Evolutionary conservation across 2,329 filamentous ascomycete species (phyloP).

Genomic region (Emergomyces pasteurianus): DNA sequence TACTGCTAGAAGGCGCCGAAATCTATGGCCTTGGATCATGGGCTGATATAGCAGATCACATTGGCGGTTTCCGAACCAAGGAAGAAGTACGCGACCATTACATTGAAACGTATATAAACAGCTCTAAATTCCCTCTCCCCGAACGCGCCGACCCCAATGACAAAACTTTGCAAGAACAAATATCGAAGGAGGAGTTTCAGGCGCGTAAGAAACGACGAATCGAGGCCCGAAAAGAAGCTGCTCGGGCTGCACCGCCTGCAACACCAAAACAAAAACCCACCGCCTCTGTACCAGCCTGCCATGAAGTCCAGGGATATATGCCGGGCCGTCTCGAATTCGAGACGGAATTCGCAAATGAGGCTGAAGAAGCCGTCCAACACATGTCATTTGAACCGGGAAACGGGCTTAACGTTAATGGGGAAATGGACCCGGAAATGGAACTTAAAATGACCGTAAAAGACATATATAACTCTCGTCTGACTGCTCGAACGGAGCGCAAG

Average conservation of each 20-base stretch:
- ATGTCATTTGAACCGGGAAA: slow-evolving; percentile 98
- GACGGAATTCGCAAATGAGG: slow-evolving; percentile 94
- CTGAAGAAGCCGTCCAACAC: slow-evolving; percentile 92
- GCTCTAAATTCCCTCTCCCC: slow-evolving; percentile 72
- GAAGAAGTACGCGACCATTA: slow-evolving; percentile 96
- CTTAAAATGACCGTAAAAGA: slow-evolving; percentile 97
- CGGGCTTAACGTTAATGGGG: slow-evolving; percentile 76
- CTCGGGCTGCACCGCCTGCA: slow-evolving; percentile 69
- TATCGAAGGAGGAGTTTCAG: slow-evolving; percentile 88
- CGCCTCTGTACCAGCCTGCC: slow-evolving; percentile 85
- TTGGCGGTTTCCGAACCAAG: slow-evolving; percentile 85
- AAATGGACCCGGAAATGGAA: slow-evolving; percentile 90
- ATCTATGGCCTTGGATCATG: slow-evolving; percentile 94
- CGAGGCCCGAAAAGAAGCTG: slow-evolving; percentile 77
- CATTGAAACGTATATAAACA: slow-evolving; percentile 74
- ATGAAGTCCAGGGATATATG: slow-evolving; percentile 98
- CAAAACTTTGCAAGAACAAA: slow-evolving; percentile 61
- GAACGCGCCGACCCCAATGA: slow-evolving; percentile 75
- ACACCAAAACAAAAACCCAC: slow-evolving; percentile 93
- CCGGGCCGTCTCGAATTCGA: slow-evolving; percentile 94
- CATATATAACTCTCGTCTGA: slow-evolving; percentile 88
- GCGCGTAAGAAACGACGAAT: slow-evolving; percentile 84
- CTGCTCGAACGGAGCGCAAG: slow-evolving; percentile 83
- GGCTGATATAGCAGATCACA: slow-evolving; percentile 96
- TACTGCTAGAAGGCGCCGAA: slow-evolving; percentile 85